Percentiles rank a stretch among this genome's conserved stretches.
phyloP scores from a whole-genome alignment of 2,329 filamentous ascomycete species.

The Lasiodiplodia gonubiensis region DNA sequence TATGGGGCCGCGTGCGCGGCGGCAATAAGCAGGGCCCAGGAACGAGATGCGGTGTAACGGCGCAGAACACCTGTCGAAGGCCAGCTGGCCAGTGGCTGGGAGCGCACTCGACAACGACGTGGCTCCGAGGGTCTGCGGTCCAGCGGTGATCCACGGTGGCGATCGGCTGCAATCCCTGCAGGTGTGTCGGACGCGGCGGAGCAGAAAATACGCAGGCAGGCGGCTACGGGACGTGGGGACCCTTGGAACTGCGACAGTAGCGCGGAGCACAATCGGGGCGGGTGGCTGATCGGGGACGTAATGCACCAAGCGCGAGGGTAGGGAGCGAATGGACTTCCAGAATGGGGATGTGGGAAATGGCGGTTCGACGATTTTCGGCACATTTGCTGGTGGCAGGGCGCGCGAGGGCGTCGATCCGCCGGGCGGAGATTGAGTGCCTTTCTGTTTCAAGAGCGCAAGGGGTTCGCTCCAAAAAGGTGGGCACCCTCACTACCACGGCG shows the following conservation, averaged over 20 bases:
- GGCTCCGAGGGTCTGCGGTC: slow-evolving; percentile 7
- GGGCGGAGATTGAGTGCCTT: slow-evolving; percentile 17
- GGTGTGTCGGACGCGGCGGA: neutral
- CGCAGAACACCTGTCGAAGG: slow-evolving; percentile 12
- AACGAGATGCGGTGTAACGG: slow-evolving; percentile 3
- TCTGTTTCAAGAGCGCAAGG: slow-evolving; percentile 16
- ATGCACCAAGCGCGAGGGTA: neutral
- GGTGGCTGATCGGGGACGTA: slow-evolving; percentile 1
- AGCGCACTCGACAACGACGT: neutral
- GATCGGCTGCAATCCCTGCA: slow-evolving; percentile 10
- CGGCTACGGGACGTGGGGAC: neutral
- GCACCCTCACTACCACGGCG: slow-evolving; percentile 10
- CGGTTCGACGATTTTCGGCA: slow-evolving; percentile 18
- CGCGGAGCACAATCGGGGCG: neutral
- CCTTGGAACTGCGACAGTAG: neutral
- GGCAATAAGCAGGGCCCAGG: neutral
- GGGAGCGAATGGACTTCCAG: neutral
- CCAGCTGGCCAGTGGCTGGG: slow-evolving; percentile 4
- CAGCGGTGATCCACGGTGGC: slow-evolving; percentile 24
- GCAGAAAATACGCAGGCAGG: slow-evolving; percentile 10
- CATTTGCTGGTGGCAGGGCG: slow-evolving; percentile 8
- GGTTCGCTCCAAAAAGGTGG: slow-evolving; percentile 20
- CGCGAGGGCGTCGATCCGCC: slow-evolving; percentile 9
- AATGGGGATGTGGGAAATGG: slow-evolving; percentile 1
- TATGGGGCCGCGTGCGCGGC: neutral